Evolutionary conservation across 345 rosid species (phyloP).

Genomic region (Melaleuca alternifolia): DNA sequence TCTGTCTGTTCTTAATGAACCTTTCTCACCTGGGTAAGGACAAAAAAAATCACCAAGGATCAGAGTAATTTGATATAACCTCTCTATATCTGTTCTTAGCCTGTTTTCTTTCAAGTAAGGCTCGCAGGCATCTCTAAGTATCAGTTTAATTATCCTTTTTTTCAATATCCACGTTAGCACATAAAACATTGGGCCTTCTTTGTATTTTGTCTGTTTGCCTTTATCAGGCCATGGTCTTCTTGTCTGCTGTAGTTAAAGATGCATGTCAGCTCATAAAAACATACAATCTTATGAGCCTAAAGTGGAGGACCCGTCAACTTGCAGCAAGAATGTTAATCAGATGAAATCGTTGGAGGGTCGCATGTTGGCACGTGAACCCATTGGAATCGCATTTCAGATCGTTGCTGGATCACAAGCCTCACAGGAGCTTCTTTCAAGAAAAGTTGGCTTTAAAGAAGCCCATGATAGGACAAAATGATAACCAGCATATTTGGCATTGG

Average conservation of each 20-base stretch:
- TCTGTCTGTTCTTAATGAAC: background rate
- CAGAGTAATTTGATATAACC: background rate
- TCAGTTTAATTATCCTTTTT: background rate
- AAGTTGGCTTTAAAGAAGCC: background rate
- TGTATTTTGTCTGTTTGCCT: background rate
- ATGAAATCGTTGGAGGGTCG: background rate
- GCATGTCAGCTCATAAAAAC: background rate
- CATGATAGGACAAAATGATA: background rate
- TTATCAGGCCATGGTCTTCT: background rate
- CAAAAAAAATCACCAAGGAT: background rate
- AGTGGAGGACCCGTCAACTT: background rate
- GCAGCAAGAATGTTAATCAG: background rate
- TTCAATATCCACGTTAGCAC: background rate
- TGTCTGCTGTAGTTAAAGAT: background rate
- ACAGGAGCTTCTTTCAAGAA: background rate
- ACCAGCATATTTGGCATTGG: background rate
- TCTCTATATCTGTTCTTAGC: background rate
- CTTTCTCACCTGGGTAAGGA: background rate
- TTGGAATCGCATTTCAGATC: background rate
- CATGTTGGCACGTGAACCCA: background rate
- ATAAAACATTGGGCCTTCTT: background rate
- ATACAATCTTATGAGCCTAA: background rate
- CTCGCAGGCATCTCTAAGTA: background rate
- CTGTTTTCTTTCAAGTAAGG: background rate
- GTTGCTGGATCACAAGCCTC: background rate